Percentiles rank a stretch among this genome's conserved stretches.
Evolutionary conservation across 2,329 filamentous ascomycete species (phyloP).

Genomic region (Aspergillus niger): DNA sequence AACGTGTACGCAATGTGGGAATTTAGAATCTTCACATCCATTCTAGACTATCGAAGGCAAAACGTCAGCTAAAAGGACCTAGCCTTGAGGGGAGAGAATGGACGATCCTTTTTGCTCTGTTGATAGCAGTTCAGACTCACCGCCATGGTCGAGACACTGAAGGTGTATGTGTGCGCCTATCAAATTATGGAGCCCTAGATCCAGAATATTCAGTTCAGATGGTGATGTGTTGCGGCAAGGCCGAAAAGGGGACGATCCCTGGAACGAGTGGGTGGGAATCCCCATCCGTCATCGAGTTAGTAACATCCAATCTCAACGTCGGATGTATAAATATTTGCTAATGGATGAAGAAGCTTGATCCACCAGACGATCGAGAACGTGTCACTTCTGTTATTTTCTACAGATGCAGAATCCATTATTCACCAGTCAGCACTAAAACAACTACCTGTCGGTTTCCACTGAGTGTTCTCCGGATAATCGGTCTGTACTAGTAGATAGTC

Average conservation of each 20-base stretch:
- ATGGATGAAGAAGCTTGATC: not conserved
- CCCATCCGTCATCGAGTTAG: slow-evolving; percentile 4
- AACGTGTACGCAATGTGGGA: too few species aligned
- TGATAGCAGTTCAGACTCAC: not conserved
- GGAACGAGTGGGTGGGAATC: slow-evolving; percentile 8
- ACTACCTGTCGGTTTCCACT: too few species aligned
- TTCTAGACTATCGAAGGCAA: not conserved
- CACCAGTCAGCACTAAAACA: not conserved
- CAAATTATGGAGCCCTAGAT: not conserved
- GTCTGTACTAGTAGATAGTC: not conserved
- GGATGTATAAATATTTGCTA: slow-evolving; percentile 1
- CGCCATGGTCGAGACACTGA: slow-evolving; percentile 4
- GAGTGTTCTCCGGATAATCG: not conserved
- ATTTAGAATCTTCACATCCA: not conserved
- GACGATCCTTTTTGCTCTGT: not conserved
- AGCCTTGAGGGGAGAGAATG: not conserved
- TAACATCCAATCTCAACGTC: not conserved
- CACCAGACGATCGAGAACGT: not conserved
- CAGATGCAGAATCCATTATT: not conserved
- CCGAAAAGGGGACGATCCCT: slow-evolving; percentile 10
- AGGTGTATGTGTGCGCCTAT: not conserved
- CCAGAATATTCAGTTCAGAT: not conserved
- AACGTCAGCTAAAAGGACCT: not conserved
- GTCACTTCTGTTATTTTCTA: not conserved
- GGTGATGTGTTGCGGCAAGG: not conserved